A percentile compares a stretch with the other conserved stretches of the same genome.
Evolutionary conservation across 2,329 filamentous ascomycete genomes (phyloP).

Genomic region (Aspergillus versicolor): DNA sequence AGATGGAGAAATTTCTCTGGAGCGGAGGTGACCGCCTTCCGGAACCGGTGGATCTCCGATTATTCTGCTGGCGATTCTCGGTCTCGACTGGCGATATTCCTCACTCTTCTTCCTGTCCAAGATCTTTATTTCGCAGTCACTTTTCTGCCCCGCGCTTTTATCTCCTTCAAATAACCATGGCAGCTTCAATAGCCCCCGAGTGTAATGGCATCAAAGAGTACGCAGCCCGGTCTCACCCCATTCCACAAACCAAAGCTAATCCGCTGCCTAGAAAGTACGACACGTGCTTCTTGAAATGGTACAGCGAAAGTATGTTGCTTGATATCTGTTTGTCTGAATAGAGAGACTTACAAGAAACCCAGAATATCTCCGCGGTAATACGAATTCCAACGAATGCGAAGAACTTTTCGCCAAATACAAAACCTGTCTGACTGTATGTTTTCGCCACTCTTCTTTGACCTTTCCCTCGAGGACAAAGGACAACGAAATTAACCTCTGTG

Average conservation of each 20-base stretch:
- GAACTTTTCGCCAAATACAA: conserved; percentile 86
- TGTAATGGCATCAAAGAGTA: conserved; percentile 97
- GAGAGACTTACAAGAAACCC: conserved; percentile 14
- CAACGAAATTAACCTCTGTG: neutral
- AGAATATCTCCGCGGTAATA: conserved; percentile 89
- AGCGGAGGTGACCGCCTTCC: conserved; percentile 21
- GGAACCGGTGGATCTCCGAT: neutral
- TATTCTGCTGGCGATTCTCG: conserved; percentile 10
- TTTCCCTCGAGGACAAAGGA: neutral
- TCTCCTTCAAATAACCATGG: conserved; percentile 59
- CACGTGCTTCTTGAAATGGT: conserved; percentile 98
- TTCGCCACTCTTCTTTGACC: conserved; percentile 5
- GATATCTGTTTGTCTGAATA: neutral
- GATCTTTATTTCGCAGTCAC: neutral
- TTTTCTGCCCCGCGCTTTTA: neutral
- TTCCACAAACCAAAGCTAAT: conserved; percentile 19
- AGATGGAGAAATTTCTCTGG: conserved; percentile 19
- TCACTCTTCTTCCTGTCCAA: neutral
- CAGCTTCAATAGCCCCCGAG: conserved; percentile 88
- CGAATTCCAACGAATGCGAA: conserved; percentile 82
- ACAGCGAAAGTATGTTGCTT: conserved; percentile 77
- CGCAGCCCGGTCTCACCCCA: conserved; percentile 29
- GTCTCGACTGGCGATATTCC: neutral
- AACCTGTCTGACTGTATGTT: conserved; percentile 73
- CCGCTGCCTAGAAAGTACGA: conserved; percentile 74